Percentiles rank a stretch among this genome's conserved stretches.
Evolutionary conservation across 306 rosid species (phyloP).

Genomic region (Quercus variabilis): DNA sequence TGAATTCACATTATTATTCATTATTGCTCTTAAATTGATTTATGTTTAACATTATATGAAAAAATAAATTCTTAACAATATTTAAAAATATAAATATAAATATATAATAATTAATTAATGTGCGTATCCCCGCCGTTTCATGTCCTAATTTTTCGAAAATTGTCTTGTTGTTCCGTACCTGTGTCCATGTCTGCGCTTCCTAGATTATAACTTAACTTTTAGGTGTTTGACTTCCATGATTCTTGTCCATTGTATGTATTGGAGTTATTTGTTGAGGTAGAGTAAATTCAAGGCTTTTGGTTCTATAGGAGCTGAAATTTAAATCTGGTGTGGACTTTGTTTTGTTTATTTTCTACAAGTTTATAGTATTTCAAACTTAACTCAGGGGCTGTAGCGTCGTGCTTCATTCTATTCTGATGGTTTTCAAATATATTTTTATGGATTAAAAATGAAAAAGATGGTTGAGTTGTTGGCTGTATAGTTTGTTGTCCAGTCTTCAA

Average conservation of each 20-base stretch:
- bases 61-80: no score
- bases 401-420: background rate
- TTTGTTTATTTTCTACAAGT: background rate
- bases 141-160: no score
- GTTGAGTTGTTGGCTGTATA: background rate
- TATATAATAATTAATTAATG: no score
- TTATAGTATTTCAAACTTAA: background rate
- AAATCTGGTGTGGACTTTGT: background rate
- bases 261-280: background rate
- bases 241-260: background rate
- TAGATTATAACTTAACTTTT: background rate
- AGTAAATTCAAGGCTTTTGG: background rate
- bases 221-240: background rate
- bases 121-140: no score
- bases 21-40: no score
- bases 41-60: no score
- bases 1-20: no score
- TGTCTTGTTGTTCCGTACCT: no score
- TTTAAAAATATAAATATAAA: no score
- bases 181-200: no score
- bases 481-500: background rate
- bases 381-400: background rate
- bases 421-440: background rate
- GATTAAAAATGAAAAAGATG: background rate
- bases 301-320: background rate